Conservation (phyloP, 164 flowering plant species). For the Tinospora cordifolia region DNA sequence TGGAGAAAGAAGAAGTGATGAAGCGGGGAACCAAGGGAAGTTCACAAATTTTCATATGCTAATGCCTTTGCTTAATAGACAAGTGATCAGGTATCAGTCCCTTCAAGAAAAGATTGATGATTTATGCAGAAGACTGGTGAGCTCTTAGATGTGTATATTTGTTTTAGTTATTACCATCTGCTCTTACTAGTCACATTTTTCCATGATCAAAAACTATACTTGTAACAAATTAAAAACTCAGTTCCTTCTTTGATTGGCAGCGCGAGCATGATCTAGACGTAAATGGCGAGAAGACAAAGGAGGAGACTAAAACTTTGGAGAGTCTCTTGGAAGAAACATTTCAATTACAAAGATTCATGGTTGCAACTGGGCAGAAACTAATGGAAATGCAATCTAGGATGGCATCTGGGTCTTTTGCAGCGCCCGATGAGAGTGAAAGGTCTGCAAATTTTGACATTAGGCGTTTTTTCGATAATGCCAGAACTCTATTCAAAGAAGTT, state of each 20-base stretch:
- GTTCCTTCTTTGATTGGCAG: constrained; percentile 25
- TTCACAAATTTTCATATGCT: constrained; percentile 29
- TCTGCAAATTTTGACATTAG: constrained; percentile 46
- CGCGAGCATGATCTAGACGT: constrained; percentile 34
- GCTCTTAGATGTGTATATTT: constrained; percentile 16
- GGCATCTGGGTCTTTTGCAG: constrained; percentile 35
- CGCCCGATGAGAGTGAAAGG: constrained; percentile 28
- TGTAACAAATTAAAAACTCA: not conserved
- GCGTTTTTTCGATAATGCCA: constrained; percentile 49
- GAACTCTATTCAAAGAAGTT: constrained; percentile 55
- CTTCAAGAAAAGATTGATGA: constrained; percentile 75
- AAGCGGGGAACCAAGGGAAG: constrained; percentile 17
- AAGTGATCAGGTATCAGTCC: constrained; percentile 65
- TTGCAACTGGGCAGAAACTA: constrained; percentile 85
- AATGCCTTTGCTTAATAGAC: constrained; percentile 63
- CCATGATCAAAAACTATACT: not conserved
- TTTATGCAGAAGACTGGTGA: constrained; percentile 79
- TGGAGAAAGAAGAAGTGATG: constrained; percentile 25
- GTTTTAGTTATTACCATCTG: not conserved
- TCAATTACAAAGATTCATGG: constrained; percentile 85
- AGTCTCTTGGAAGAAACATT: constrained; percentile 77
- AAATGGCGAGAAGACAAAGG: constrained; percentile 30
- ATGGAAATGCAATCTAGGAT: constrained; percentile 64
- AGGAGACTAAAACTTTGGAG: constrained; percentile 42
- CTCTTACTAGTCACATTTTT: not conserved